A percentile compares a stretch with the other conserved stretches of the same genome.
phyloP scores from a whole-genome alignment of 2,329 filamentous ascomycete genomes.

The Falciphora oryzae region DNA sequence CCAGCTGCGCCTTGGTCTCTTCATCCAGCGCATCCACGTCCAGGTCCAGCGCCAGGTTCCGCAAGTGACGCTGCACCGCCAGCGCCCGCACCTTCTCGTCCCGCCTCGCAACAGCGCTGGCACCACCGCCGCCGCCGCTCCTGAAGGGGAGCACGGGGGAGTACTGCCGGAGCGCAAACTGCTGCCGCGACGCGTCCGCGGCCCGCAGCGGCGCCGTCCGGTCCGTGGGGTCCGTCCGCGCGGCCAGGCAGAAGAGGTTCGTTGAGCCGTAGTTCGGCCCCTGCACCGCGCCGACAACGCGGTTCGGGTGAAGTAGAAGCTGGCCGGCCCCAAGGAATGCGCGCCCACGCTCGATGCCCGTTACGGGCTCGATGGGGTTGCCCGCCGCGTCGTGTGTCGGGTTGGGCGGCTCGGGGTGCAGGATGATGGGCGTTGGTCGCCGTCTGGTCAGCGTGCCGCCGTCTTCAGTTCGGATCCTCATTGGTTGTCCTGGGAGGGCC shows the following conservation, averaged over 20 bases:
- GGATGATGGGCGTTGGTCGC: conserved; percentile 41
- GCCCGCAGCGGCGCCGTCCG: conserved; percentile 36
- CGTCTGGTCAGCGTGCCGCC: conserved; percentile 29
- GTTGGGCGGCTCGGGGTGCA: conserved; percentile 43
- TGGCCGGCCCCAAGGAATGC: conserved; percentile 33
- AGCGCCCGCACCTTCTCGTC: background rate
- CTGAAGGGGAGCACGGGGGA: conserved; percentile 1
- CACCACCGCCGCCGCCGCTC: background rate
- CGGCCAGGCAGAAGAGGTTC: conserved; percentile 40
- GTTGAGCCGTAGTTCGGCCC: conserved; percentile 45
- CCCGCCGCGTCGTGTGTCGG: conserved; percentile 24
- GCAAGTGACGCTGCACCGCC: conserved; percentile 3
- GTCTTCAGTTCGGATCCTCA: background rate
- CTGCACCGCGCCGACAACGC: conserved; percentile 48
- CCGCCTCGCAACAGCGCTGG: background rate
- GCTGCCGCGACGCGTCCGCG: conserved; percentile 38
- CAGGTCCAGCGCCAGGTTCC: conserved; percentile 13
- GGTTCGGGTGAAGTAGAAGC: conserved; percentile 37
- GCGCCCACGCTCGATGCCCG: conserved; percentile 22
- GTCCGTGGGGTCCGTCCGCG: conserved; percentile 40
- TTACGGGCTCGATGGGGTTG: conserved; percentile 16
- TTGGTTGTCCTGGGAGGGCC: conserved; percentile 14
- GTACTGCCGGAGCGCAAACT: conserved; percentile 15
- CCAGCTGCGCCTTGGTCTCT: conserved; percentile 16
- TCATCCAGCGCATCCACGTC: conserved; percentile 13